A percentile compares a stretch with the other conserved stretches of the same genome.
Conservation (phyloP, 768 basidiomycete species). For the Thelephora ganbajun region DNA sequence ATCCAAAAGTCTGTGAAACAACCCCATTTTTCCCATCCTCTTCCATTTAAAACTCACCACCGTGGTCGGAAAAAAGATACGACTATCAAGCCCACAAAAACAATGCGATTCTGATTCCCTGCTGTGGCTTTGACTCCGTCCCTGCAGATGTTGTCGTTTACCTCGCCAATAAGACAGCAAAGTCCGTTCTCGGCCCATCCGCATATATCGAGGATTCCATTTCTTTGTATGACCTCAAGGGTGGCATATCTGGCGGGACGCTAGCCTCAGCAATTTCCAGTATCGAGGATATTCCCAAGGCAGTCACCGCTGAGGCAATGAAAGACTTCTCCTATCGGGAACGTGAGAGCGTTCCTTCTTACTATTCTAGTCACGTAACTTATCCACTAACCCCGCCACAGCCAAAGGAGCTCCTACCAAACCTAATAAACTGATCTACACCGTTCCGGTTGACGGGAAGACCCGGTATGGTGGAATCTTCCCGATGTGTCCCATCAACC, state of each 20-base stretch:
- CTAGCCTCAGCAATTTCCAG: slow-evolving; percentile 24
- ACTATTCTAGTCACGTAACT: neutral
- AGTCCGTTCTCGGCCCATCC: slow-evolving; percentile 24
- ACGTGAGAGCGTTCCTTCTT: slow-evolving; percentile 15
- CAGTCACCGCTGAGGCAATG: slow-evolving; percentile 16
- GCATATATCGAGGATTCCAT: slow-evolving; percentile 39
- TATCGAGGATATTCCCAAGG: slow-evolving; percentile 19
- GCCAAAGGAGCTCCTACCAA: slow-evolving; percentile 20
- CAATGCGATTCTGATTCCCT: slow-evolving; percentile 64
- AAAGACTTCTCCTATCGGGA: slow-evolving; percentile 30
- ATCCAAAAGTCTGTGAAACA: slow-evolving; percentile 32
- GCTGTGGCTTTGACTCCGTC: slow-evolving; percentile 66
- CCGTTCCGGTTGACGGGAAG: slow-evolving; percentile 21
- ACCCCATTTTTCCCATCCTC: slow-evolving; percentile 5
- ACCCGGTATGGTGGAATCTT: slow-evolving; percentile 26
- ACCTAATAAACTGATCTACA: slow-evolving; percentile 18
- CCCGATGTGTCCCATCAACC: slow-evolving; percentile 31
- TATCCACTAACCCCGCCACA: slow-evolving; percentile 5
- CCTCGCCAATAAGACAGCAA: slow-evolving; percentile 57
- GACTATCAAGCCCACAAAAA: slow-evolving; percentile 60
- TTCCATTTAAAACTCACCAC: slow-evolving; percentile 5
- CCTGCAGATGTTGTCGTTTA: slow-evolving; percentile 62
- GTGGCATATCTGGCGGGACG: slow-evolving; percentile 55
- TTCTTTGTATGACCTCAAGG: slow-evolving; percentile 32
- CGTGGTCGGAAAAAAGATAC: slow-evolving; percentile 30